Evolutionary conservation across 1,284 basidiomycete genomes (phyloP).

Genomic region (Sporisorium exsertum): DNA sequence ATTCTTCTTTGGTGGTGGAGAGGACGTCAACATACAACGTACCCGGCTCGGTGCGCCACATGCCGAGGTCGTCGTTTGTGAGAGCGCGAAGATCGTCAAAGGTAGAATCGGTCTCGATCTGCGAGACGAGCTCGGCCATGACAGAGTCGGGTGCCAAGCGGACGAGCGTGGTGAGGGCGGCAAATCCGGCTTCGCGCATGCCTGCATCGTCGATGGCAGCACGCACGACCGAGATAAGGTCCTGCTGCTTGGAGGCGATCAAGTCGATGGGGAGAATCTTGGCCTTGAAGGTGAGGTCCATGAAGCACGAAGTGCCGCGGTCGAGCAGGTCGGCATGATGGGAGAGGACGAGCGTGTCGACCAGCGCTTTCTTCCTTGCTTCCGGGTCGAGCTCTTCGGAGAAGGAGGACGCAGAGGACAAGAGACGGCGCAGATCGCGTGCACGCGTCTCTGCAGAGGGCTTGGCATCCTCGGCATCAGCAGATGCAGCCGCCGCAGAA

Average conservation of each 20-base stretch:
- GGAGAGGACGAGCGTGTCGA: conserved; percentile 62
- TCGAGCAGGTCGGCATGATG: conserved; percentile 59
- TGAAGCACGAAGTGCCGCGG: conserved; percentile 54
- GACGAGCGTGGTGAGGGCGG: conserved; percentile 58
- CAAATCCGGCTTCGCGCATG: conserved; percentile 55
- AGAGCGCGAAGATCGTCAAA: conserved; percentile 49
- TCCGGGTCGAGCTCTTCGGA: conserved; percentile 32
- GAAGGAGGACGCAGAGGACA: conserved; percentile 52
- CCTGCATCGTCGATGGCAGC: conserved; percentile 36
- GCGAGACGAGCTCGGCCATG: conserved; percentile 52
- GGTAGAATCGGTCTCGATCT: conserved; percentile 49
- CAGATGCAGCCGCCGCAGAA: conserved; percentile 20
- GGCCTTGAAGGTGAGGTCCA: conserved; percentile 62
- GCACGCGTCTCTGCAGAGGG: conserved; percentile 42
- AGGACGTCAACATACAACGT: conserved; percentile 64
- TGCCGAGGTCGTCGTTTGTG: conserved; percentile 59
- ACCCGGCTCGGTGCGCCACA: conserved; percentile 62
- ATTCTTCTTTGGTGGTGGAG: conserved; percentile 42
- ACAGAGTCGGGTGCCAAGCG: conserved; percentile 59
- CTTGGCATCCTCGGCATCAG: conserved; percentile 43
- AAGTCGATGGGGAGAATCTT: conserved; percentile 57
- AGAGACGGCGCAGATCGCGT: conserved; percentile 46
- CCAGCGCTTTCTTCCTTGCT: conserved; percentile 46
- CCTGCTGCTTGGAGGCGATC: conserved; percentile 50
- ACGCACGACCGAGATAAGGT: conserved; percentile 44